phyloP scores from a whole-genome alignment of 2,329 filamentous ascomycete species.

The Aspergillus texensis region DNA sequence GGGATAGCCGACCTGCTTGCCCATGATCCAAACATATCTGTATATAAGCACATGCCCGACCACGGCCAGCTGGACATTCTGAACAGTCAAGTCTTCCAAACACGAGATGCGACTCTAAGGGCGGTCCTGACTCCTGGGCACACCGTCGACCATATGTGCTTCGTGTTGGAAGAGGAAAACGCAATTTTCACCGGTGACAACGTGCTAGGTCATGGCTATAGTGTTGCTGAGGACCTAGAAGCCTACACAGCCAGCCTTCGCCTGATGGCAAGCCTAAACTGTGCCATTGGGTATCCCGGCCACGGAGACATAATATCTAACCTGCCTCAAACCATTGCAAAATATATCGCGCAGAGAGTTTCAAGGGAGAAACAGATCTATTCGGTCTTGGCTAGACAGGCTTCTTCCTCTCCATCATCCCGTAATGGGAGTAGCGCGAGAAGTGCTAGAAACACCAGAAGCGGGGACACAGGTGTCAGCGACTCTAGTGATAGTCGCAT shows the following conservation, averaged over 20 bases:
- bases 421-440: too few species aligned
- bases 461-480: fast-evolving
- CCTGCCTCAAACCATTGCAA: not conserved
- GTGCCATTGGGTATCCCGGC: conserved; percentile 47
- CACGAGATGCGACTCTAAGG: conserved; percentile 44
- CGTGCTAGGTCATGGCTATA: conserved; percentile 64
- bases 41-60: conserved; percentile 44
- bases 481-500: too few species aligned
- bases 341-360: not conserved
- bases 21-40: conserved; percentile 30
- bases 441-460: too few species aligned
- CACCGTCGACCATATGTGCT: conserved; percentile 74
- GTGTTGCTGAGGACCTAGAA: conserved; percentile 44
- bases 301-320: conserved; percentile 46
- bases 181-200: conserved; percentile 83
- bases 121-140: conserved; percentile 65
- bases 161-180: conserved; percentile 70
- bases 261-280: conserved; percentile 39
- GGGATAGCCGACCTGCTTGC: conserved; percentile 44
- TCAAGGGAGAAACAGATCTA: not conserved
- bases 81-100: conserved; percentile 41
- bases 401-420: too few species aligned
- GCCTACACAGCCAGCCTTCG: conserved; percentile 40
- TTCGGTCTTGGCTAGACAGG: not conserved
- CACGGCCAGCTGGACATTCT: conserved; percentile 36